Conservation (phyloP, 495 filamentous ascomycete species). For the Aspergillus indologenus region DNA sequence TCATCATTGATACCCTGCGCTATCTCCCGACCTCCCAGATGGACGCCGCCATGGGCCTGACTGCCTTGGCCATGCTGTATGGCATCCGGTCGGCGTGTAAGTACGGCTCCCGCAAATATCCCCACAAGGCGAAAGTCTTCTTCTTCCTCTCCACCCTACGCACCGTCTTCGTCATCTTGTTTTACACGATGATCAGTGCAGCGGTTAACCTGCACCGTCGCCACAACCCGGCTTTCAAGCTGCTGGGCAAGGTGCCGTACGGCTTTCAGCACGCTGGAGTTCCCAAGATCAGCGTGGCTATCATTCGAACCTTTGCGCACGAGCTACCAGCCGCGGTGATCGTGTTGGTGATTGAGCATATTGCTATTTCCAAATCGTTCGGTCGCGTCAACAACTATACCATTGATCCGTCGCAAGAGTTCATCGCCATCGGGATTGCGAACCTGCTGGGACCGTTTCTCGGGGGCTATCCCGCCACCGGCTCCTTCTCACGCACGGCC, state of each 20-base stretch:
- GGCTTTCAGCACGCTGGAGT: constrained; percentile 77
- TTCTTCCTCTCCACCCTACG: constrained; percentile 90
- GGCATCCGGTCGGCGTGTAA: constrained; percentile 68
- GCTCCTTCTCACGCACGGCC: constrained; percentile 94
- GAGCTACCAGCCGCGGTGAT: constrained; percentile 81
- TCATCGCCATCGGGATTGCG: constrained; percentile 89
- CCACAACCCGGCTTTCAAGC: constrained; percentile 53
- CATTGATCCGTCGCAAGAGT: constrained; percentile 96
- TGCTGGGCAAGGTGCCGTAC: constrained; percentile 61
- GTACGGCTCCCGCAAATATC: constrained; percentile 63
- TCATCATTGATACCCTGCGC: constrained; percentile 85
- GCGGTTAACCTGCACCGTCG: constrained; percentile 66
- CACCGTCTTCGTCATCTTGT: constrained; percentile 86
- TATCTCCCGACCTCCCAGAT: constrained; percentile 63
- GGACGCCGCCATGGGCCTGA: constrained; percentile 88
- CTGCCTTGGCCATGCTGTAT: constrained; percentile 80
- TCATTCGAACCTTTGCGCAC: constrained; percentile 59
- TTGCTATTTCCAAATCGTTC: constrained; percentile 98
- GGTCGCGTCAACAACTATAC: constrained; percentile 96
- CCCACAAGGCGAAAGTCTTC: constrained; percentile 65
- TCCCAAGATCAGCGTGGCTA: constrained; percentile 60
- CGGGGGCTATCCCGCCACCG: constrained; percentile 90
- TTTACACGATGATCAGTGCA: constrained; percentile 92
- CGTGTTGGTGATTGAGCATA: constrained; percentile 92
- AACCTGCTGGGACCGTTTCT: constrained; percentile 94